These are phyloP conservation scores for Eucalyptus guilfoylei DNA, from an alignment of 345 rosid genomes.

Conservation along the genomic window DNA sequence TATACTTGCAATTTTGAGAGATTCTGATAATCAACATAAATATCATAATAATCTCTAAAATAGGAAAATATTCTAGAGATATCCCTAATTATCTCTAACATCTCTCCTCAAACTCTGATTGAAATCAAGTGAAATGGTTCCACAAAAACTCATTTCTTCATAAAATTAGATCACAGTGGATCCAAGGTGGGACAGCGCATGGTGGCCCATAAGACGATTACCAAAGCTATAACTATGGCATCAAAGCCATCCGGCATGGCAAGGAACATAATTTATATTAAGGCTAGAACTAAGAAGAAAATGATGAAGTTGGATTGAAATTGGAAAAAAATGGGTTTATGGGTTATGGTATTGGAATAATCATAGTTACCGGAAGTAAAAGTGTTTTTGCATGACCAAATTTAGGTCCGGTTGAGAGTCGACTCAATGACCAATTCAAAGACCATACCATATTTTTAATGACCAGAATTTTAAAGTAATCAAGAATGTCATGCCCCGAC, in stretches of 20 bases:
- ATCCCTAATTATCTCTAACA: too few relatives aligned
- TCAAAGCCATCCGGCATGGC: slow-evolving; percentile 35
- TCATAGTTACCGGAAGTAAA: slow-evolving; percentile 69
- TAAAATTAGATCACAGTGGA: too few relatives aligned
- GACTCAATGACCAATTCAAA: not conserved
- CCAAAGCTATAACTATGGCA: slow-evolving; percentile 45
- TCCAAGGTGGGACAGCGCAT: not conserved
- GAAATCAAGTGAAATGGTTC: too few relatives aligned
- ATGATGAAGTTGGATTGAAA: slow-evolving; percentile 33
- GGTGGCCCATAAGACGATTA: slow-evolving; percentile 54
- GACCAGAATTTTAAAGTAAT: not conserved
- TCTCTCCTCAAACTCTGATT: too few relatives aligned
- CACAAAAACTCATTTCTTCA: too few relatives aligned
- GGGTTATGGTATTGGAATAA: slow-evolving; percentile 64
- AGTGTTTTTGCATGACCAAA: slow-evolving; percentile 22
- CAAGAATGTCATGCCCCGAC: too few relatives aligned
- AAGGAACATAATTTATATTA: slow-evolving; percentile 7
- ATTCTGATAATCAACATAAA: too few relatives aligned
- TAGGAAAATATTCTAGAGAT: too few relatives aligned
- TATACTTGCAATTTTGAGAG: too few relatives aligned
- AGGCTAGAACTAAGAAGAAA: slow-evolving; percentile 41
- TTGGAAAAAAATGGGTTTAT: slow-evolving; percentile 56
- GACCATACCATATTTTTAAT: not conserved
- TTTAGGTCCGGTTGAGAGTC: not conserved
- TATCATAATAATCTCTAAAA: too few relatives aligned